phyloP scores from a whole-genome alignment of 805 yeast genomes.

The Candida railenensis region DNA sequence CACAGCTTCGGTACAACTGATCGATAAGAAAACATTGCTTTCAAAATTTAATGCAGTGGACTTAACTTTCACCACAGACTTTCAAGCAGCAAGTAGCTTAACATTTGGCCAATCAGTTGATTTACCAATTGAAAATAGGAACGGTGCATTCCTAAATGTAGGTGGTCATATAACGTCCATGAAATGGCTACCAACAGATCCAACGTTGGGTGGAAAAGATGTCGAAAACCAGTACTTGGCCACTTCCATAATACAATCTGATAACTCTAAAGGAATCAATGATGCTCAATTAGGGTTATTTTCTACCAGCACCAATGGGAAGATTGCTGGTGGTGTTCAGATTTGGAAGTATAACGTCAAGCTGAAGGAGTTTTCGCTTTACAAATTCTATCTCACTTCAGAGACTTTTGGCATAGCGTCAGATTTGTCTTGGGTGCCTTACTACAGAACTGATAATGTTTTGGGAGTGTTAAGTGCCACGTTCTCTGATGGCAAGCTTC shows the following conservation, averaged over 20 bases:
- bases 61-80: background rate
- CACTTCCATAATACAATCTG: slow-evolving; percentile 41
- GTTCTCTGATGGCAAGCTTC: slow-evolving; percentile 58
- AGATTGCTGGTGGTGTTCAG: slow-evolving; percentile 32
- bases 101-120: slow-evolving; percentile 11
- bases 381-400: slow-evolving; percentile 28
- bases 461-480: slow-evolving; percentile 50
- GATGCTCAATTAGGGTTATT: slow-evolving; percentile 1
- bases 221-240: slow-evolving; percentile 44
- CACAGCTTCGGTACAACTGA: background rate
- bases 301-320: background rate
- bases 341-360: slow-evolving; percentile 39
- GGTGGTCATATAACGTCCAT: slow-evolving; percentile 54
- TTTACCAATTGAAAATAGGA: slow-evolving; percentile 16
- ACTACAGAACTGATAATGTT: slow-evolving; percentile 15
- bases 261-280: slow-evolving; percentile 12
- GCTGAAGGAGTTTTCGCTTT: slow-evolving; percentile 23
- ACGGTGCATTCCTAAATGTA: slow-evolving; percentile 43
- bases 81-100: background rate
- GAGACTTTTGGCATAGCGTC: slow-evolving; percentile 43
- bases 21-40: background rate
- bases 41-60: background rate
- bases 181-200: slow-evolving; percentile 46
- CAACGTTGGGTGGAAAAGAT: slow-evolving; percentile 5
- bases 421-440: slow-evolving; percentile 40